Evolutionary conservation across 352 stramenopile species (phyloP).

Genomic region (Phytophthora melonis): DNA sequence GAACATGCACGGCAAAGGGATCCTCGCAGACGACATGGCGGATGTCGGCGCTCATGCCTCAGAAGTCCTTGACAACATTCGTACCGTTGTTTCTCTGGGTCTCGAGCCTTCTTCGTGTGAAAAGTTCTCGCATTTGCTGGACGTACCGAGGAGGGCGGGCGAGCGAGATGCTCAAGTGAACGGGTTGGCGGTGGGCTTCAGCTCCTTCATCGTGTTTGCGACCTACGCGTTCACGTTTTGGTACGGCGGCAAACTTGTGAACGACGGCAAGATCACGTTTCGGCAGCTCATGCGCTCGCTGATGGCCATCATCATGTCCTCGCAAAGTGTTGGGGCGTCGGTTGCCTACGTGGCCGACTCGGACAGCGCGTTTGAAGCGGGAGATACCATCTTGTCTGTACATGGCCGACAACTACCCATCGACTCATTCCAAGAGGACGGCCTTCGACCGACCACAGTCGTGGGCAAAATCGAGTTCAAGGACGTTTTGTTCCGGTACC

Average conservation of each 20-base stretch:
- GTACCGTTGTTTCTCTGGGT: slow-evolving; percentile 51
- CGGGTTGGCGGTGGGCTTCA: slow-evolving; percentile 70
- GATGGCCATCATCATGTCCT: slow-evolving; percentile 61
- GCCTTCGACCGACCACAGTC: slow-evolving; percentile 20
- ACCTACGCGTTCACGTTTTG: slow-evolving; percentile 65
- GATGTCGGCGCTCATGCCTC: slow-evolving; percentile 44
- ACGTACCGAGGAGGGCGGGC: slow-evolving; percentile 20
- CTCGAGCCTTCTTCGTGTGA: slow-evolving; percentile 33
- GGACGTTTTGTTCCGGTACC: slow-evolving; percentile 50
- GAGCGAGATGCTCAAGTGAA: slow-evolving; percentile 45
- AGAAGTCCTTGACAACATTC: slow-evolving; percentile 53
- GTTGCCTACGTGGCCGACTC: slow-evolving; percentile 38
- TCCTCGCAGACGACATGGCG: slow-evolving; percentile 32
- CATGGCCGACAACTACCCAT: slow-evolving; percentile 26
- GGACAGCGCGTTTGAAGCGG: slow-evolving; percentile 31
- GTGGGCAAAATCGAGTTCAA: slow-evolving; percentile 46
- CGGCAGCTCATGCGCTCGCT: slow-evolving; percentile 50
- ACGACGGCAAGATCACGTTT: slow-evolving; percentile 48
- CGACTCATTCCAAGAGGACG: slow-evolving; percentile 37
- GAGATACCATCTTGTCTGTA: slow-evolving; percentile 25
- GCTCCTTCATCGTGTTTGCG: slow-evolving; percentile 57
- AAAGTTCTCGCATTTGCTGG: slow-evolving; percentile 24
- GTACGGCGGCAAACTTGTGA: slow-evolving; percentile 59
- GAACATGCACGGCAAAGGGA: slow-evolving; percentile 28
- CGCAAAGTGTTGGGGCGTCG: slow-evolving; percentile 36